Conservation (phyloP, 495 filamentous ascomycete genomes). For the Oidiodendron maius region DNA sequence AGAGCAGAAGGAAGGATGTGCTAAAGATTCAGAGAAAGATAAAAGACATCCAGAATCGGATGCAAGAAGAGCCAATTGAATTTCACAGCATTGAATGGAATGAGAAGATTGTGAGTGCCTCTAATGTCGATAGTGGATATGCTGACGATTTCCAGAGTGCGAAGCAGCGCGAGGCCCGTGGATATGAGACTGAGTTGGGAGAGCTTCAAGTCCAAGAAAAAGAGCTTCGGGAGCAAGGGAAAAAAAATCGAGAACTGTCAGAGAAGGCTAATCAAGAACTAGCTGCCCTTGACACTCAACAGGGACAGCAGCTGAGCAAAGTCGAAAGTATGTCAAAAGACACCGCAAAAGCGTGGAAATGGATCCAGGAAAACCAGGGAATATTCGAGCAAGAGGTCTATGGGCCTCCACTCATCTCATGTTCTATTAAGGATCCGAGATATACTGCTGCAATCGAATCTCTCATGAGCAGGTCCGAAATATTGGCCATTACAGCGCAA, state of each 20-base stretch:
- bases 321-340: conserved; percentile 53
- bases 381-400: conserved; percentile 77
- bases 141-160: conserved; percentile 29
- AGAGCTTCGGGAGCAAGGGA: conserved; percentile 11
- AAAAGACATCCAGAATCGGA: conserved; percentile 34
- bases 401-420: conserved; percentile 77
- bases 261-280: conserved; percentile 42
- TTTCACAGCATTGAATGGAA: conserved; percentile 48
- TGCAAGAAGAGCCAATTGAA: conserved; percentile 38
- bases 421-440: conserved; percentile 69
- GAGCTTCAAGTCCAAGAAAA: not conserved
- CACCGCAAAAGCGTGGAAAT: conserved; percentile 65
- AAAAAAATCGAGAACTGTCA: conserved; percentile 16
- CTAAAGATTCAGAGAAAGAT: conserved; percentile 34
- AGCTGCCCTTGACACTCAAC: conserved; percentile 61
- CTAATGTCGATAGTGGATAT: not conserved
- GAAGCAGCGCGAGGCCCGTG: conserved; percentile 38
- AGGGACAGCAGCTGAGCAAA: conserved; percentile 66
- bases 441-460: conserved; percentile 74
- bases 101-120: conserved; percentile 41
- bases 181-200: conserved; percentile 28
- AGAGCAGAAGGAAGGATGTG: conserved; percentile 46
- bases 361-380: conserved; percentile 65
- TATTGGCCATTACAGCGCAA: conserved; percentile 71
- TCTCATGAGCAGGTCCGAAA: conserved; percentile 55